Percentiles rank a stretch among this genome's conserved stretches.
Evolutionary conservation across 352 stramenopile species (phyloP).

Genomic region (Chrysophaeum taylorii): DNA sequence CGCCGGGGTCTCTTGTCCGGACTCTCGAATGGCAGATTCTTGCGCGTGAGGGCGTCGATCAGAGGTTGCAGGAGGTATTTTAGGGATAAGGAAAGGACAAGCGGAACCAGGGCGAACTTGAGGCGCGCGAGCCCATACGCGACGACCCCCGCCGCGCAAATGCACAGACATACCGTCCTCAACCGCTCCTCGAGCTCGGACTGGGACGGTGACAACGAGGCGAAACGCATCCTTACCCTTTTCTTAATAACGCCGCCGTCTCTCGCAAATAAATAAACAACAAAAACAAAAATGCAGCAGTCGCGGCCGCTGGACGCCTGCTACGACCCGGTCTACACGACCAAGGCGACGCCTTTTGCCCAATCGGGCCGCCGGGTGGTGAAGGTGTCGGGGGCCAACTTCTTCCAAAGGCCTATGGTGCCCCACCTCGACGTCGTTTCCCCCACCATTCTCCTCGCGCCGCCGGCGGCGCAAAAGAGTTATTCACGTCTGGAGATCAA

Average conservation of each 20-base stretch:
- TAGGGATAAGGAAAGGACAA: neutral
- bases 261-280: no score
- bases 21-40: neutral
- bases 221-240: no score
- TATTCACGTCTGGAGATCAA: no score
- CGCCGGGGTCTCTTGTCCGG: neutral
- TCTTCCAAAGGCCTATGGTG: slow-evolving; percentile 70
- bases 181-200: slow-evolving; percentile 3
- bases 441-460: slow-evolving; percentile 67
- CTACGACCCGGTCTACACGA: neutral
- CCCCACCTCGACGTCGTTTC: slow-evolving; percentile 67
- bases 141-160: neutral
- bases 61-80: slow-evolving; percentile 1
- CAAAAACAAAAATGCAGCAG: no score
- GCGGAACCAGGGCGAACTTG: slow-evolving; percentile 1
- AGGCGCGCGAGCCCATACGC: neutral
- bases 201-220: neutral
- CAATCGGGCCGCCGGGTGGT: neutral
- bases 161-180: neutral
- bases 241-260: no score
- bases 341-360: neutral
- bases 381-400: slow-evolving; percentile 43
- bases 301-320: neutral
- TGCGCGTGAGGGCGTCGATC: slow-evolving; percentile 1
- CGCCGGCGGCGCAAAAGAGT: no score